A percentile compares a stretch with the other conserved stretches of the same genome.
These are phyloP conservation scores for Mycena polygramma DNA, from an alignment of 768 basidiomycete species.

Conservation along the genomic window DNA sequence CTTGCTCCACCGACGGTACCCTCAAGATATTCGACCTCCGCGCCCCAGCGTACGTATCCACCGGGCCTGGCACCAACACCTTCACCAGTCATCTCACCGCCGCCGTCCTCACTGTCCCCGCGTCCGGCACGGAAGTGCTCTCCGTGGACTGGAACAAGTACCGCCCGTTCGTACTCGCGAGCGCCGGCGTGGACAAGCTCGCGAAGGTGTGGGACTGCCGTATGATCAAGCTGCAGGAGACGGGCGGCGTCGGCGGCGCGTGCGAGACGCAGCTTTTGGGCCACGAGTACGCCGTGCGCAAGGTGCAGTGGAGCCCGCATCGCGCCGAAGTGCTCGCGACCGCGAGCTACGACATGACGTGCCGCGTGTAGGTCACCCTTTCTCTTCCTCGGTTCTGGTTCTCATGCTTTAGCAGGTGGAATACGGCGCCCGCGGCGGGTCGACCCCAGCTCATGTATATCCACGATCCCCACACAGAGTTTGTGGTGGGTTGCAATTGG, in stretches of 20 bases:
- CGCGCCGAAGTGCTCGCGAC: constrained; percentile 74
- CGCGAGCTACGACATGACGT: constrained; percentile 95
- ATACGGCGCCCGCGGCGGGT: constrained; percentile 66
- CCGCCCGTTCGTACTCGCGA: constrained; percentile 80
- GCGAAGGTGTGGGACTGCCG: constrained; percentile 90
- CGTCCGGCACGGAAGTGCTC: constrained; percentile 83
- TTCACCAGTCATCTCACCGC: constrained; percentile 79
- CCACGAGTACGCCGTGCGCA: constrained; percentile 92
- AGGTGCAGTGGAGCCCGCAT: constrained; percentile 92
- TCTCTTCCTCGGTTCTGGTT: constrained; percentile 22
- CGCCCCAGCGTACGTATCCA: constrained; percentile 67
- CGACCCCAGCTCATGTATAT: constrained; percentile 72
- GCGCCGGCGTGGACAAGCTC: constrained; percentile 82
- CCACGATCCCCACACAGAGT: constrained; percentile 93
- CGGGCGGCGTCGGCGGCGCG: constrained; percentile 73
- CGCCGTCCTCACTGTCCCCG: constrained; percentile 82
- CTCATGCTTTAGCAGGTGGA: constrained; percentile 69
- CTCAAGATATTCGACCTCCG: constrained; percentile 88
- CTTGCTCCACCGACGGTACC: constrained; percentile 90
- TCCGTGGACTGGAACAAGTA: constrained; percentile 96
- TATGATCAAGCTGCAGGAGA: constrained; percentile 75
- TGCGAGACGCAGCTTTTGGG: constrained; percentile 81
- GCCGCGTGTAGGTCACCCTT: constrained; percentile 73
- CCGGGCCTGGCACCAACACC: constrained; percentile 62
- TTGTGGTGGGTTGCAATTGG: constrained; percentile 93